Evolutionary conservation across 2,329 filamentous ascomycete genomes (phyloP).

Genomic region (Phialophora expanda): DNA sequence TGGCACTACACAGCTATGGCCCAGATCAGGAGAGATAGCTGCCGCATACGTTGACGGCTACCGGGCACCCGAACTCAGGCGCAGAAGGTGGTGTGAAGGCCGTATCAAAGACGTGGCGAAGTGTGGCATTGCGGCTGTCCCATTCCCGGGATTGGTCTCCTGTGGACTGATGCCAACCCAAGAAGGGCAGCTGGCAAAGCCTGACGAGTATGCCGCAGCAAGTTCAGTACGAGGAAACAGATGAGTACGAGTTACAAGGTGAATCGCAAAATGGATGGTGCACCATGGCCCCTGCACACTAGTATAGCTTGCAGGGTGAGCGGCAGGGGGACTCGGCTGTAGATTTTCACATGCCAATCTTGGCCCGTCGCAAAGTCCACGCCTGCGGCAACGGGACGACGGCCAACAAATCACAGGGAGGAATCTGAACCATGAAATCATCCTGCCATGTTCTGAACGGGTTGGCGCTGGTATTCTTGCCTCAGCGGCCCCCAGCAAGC

Average conservation of each 20-base stretch:
- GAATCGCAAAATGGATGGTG: background rate
- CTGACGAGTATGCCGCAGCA: background rate
- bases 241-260: background rate
- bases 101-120: background rate
- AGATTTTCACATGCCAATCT: conserved; percentile 21
- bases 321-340: background rate
- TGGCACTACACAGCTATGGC: background rate
- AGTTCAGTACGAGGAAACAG: background rate
- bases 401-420: background rate
- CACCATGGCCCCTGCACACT: background rate
- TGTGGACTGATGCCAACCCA: background rate
- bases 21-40: background rate
- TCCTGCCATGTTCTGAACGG: conserved; percentile 12
- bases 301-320: conserved; percentile 9
- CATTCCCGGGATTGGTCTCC: background rate
- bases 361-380: background rate
- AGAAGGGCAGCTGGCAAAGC: background rate
- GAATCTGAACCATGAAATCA: conserved; percentile 15
- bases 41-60: background rate
- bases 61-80: background rate
- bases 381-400: background rate
- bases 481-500: background rate
- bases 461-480: conserved; percentile 8
- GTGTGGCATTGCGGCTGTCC: background rate
- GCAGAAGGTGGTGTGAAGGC: conserved; percentile 12